Evolutionary conservation across 2,329 filamentous ascomycete genomes (phyloP).

Genomic region (Zymoseptoria ardabiliae): DNA sequence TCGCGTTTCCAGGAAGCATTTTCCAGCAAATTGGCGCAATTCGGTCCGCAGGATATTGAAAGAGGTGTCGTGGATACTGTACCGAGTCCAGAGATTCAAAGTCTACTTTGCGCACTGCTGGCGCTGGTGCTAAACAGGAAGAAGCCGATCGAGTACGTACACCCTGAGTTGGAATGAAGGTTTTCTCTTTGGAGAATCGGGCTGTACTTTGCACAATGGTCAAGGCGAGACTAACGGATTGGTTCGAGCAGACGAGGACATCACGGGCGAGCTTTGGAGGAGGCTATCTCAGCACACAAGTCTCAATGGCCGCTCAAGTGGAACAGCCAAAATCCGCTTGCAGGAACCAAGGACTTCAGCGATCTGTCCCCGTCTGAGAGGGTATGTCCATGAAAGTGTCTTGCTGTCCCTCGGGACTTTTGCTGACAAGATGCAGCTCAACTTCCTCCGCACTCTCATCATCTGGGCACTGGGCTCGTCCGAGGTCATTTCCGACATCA

Average conservation of each 20-base stretch:
- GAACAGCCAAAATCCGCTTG: constrained; percentile 75
- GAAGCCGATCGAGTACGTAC: constrained; percentile 91
- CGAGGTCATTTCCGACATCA: constrained; percentile 69
- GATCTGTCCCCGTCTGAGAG: constrained; percentile 74
- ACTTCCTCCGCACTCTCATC: constrained; percentile 72
- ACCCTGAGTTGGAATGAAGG: constrained; percentile 7
- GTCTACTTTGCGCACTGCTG: constrained; percentile 80
- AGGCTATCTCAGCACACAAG: constrained; percentile 78
- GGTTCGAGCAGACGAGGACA: constrained; percentile 65
- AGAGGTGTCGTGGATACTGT: constrained; percentile 68
- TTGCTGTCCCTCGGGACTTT: constrained; percentile 1
- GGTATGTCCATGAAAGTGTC: constrained; percentile 44
- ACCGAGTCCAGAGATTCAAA: constrained; percentile 79
- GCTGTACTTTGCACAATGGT: not conserved
- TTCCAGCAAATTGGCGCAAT: constrained; percentile 76
- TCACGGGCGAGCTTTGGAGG: constrained; percentile 86
- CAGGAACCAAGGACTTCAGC: constrained; percentile 71
- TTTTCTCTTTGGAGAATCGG: not conserved
- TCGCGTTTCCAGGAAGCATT: constrained; percentile 87
- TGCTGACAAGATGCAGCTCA: constrained; percentile 54
- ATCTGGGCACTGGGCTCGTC: constrained; percentile 87
- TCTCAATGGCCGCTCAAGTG: constrained; percentile 82
- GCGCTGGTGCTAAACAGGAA: constrained; percentile 90
- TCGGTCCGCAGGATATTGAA: constrained; percentile 93
- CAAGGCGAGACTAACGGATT: constrained; percentile 25